These are phyloP conservation scores for Russula earlei DNA, from an alignment of 768 basidiomycete genomes.

Conservation along the genomic window DNA sequence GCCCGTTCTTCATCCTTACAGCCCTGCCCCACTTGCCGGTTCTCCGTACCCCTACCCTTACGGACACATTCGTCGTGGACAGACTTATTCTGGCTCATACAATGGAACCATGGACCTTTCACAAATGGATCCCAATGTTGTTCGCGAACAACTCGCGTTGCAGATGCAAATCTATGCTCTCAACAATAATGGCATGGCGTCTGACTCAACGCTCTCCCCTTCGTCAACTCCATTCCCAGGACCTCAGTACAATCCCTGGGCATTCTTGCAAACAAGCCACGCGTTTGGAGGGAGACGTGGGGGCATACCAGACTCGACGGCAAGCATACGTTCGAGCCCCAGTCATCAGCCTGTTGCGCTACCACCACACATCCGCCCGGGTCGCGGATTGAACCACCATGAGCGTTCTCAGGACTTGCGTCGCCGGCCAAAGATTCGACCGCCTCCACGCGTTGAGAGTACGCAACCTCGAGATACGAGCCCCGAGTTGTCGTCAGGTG, in stretches of 20 bases:
- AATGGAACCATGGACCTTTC: slow-evolving; percentile 24
- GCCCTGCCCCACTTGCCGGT: slow-evolving; percentile 48
- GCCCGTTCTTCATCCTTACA: slow-evolving; percentile 34
- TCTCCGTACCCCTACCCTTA: slow-evolving; percentile 79
- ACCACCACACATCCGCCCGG: slow-evolving; percentile 40
- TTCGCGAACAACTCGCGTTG: slow-evolving; percentile 61
- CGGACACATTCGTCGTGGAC: slow-evolving; percentile 53
- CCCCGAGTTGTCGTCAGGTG: slow-evolving; percentile 66
- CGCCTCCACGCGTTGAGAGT: slow-evolving; percentile 71
- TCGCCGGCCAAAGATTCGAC: slow-evolving; percentile 35
- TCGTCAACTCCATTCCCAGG: slow-evolving; percentile 65
- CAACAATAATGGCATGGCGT: slow-evolving; percentile 50
- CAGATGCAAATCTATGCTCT: slow-evolving; percentile 77
- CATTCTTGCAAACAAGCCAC: slow-evolving; percentile 42
- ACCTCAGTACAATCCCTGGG: slow-evolving; percentile 60
- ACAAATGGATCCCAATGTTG: slow-evolving; percentile 36
- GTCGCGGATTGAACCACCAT: slow-evolving; percentile 38
- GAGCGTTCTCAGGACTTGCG: slow-evolving; percentile 33
- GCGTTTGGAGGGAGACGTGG: slow-evolving; percentile 15
- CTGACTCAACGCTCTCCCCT: slow-evolving; percentile 71
- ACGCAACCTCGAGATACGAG: slow-evolving; percentile 78
- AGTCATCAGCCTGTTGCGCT: slow-evolving; percentile 56
- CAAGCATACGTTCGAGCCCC: slow-evolving; percentile 63
- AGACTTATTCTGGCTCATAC: slow-evolving; percentile 28
- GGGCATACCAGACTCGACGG: slow-evolving; percentile 32